Conservation (phyloP, 164 flowering plant species). For the Brasenia schreberi region DNA sequence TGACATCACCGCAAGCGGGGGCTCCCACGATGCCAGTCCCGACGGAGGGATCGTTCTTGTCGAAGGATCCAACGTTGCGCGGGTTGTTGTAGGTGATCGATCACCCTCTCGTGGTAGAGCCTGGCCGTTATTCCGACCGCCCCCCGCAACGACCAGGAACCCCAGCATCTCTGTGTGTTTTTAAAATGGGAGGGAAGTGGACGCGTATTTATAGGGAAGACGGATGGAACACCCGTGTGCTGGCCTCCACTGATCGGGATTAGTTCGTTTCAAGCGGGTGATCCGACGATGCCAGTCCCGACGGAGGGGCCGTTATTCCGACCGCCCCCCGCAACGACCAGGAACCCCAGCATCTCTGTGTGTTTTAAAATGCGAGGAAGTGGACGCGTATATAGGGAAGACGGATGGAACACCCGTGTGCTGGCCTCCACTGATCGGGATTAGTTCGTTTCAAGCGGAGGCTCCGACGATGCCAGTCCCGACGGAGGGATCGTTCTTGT, state of each 20-base stretch:
- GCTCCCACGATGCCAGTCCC: constrained; percentile 99
- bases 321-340: neutral
- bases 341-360: neutral
- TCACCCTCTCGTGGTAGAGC: constrained; percentile 83
- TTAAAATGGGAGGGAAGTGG: neutral
- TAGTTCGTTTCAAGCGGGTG: constrained; percentile 61
- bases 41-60: constrained; percentile 80
- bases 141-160: neutral
- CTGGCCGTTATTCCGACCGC: constrained; percentile 10
- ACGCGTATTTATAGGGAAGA: neutral
- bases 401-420: constrained; percentile 8
- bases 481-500: constrained; percentile 80
- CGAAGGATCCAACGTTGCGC: constrained; percentile 90
- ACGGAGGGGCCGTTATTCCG: constrained; percentile 30
- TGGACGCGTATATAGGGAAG: neutral
- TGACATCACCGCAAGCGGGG: constrained; percentile 98
- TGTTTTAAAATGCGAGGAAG: neutral
- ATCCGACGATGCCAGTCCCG: constrained; percentile 95
- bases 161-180: neutral
- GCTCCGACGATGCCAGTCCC: constrained; percentile 99
- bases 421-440: too few species aligned
- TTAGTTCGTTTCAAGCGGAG: constrained; percentile 50
- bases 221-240: constrained; percentile 8
- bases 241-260: too few species aligned
- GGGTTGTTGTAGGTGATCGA: constrained; percentile 95